Conservation (phyloP, 192 early-diverging fungal species). For the Allomyces arbusculus region DNA sequence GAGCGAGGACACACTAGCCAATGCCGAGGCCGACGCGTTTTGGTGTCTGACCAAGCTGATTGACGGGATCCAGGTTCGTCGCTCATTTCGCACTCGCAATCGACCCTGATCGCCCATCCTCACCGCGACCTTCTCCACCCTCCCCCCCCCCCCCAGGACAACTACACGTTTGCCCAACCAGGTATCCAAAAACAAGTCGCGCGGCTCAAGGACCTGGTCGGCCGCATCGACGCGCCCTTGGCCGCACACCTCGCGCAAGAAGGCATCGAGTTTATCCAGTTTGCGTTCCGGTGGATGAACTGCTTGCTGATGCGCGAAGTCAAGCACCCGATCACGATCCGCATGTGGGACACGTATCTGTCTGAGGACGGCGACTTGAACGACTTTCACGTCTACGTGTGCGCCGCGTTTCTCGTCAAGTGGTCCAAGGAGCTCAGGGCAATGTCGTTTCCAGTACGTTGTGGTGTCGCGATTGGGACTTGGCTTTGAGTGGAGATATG, state of each 20-base stretch:
- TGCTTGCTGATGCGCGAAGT: conserved; percentile 95
- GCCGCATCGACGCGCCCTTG: conserved; percentile 71
- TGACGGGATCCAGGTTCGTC: conserved; percentile 75
- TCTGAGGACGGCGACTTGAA: conserved; percentile 34
- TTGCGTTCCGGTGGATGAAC: conserved; percentile 99
- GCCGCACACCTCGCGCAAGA: conserved; percentile 63
- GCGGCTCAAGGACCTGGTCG: conserved; percentile 74
- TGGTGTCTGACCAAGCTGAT: conserved; percentile 92
- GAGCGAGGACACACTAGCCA: conserved; percentile 25
- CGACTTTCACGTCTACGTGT: conserved; percentile 94
- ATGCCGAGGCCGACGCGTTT: conserved; percentile 85
- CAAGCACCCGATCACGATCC: conserved; percentile 59
- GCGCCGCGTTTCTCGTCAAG: conserved; percentile 90
- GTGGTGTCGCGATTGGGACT: background rate
- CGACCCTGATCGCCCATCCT: background rate
- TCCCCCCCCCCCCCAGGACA: conserved; percentile 36
- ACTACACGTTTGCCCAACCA: conserved; percentile 91
- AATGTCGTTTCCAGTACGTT: conserved; percentile 69
- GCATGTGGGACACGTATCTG: conserved; percentile 99
- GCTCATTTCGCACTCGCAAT: background rate
- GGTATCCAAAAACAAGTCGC: conserved; percentile 84
- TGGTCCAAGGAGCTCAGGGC: conserved; percentile 68
- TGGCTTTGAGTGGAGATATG: too few species aligned
- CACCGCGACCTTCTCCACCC: background rate
- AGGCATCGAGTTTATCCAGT: conserved; percentile 93